Conservation (phyloP, 352 stramenopile species). For the Aphanomyces cochlioides region DNA sequence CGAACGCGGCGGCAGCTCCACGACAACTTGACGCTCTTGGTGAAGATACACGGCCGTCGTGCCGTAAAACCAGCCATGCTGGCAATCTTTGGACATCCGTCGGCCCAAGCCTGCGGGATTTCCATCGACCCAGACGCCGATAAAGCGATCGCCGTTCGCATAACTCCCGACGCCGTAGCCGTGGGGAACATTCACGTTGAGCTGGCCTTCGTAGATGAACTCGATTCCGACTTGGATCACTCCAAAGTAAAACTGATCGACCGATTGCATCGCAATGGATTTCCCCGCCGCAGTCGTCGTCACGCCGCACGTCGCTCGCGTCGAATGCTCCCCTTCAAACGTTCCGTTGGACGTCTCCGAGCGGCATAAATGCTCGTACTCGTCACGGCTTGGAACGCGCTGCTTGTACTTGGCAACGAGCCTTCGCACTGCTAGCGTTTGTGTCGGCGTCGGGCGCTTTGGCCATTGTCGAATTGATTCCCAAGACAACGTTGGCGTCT, state of each 20-base stretch:
- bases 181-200: constrained; percentile 2
- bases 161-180: constrained; percentile 23
- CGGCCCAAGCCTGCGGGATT: constrained; percentile 1
- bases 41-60: background rate
- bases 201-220: constrained; percentile 26
- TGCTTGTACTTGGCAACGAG: background rate
- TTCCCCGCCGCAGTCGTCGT: constrained; percentile 2
- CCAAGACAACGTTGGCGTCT: background rate
- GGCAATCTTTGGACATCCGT: background rate
- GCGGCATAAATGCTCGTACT: background rate
- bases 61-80: constrained; percentile 13
- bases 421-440: background rate
- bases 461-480: constrained; percentile 17
- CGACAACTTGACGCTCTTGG: background rate
- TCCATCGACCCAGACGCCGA: constrained; percentile 10
- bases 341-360: constrained; percentile 9
- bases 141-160: constrained; percentile 3
- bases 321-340: constrained; percentile 19
- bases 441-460: background rate
- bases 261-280: constrained; percentile 18
- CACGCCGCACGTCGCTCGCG: constrained; percentile 4
- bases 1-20: background rate
- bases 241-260: constrained; percentile 11
- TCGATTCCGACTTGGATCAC: constrained; percentile 1
- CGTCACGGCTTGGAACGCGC: background rate